Conservation (phyloP, 257 asterid species). For the Solanum peruvianum region DNA sequence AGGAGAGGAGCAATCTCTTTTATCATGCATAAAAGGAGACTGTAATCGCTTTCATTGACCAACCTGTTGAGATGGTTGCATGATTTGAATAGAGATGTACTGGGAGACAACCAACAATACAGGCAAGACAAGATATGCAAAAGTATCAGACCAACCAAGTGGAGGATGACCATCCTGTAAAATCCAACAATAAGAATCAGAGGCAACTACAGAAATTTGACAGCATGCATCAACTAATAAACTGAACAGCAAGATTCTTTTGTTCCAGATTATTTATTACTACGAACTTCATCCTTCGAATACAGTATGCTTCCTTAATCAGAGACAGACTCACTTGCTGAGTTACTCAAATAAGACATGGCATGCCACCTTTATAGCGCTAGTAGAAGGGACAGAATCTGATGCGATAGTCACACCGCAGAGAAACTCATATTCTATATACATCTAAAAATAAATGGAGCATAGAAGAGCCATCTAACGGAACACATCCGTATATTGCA, state of each 20-base stretch:
- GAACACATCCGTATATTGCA: neutral
- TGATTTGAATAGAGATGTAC: slow-evolving; percentile 78
- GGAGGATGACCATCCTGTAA: slow-evolving; percentile 97
- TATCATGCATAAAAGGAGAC: neutral
- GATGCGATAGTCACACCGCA: neutral
- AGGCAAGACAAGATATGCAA: slow-evolving; percentile 91
- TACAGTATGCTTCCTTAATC: neutral
- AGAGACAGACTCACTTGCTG: neutral
- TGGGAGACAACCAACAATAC: slow-evolving; percentile 60
- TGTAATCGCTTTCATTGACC: slow-evolving; percentile 4
- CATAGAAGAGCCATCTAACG: neutral
- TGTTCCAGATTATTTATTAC: neutral
- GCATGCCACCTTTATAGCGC: neutral
- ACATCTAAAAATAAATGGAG: neutral
- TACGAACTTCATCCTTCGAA: neutral
- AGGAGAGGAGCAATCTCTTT: neutral
- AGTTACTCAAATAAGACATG: neutral
- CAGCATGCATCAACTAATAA: neutral
- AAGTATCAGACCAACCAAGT: slow-evolving; percentile 92
- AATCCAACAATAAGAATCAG: neutral
- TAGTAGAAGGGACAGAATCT: neutral
- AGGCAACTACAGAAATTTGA: neutral
- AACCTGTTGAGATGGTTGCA: slow-evolving; percentile 91
- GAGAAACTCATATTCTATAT: neutral
- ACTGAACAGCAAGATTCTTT: neutral